Evolutionary conservation across 2,329 filamentous ascomycete genomes (phyloP).

Genomic region (Claviceps sp.): DNA sequence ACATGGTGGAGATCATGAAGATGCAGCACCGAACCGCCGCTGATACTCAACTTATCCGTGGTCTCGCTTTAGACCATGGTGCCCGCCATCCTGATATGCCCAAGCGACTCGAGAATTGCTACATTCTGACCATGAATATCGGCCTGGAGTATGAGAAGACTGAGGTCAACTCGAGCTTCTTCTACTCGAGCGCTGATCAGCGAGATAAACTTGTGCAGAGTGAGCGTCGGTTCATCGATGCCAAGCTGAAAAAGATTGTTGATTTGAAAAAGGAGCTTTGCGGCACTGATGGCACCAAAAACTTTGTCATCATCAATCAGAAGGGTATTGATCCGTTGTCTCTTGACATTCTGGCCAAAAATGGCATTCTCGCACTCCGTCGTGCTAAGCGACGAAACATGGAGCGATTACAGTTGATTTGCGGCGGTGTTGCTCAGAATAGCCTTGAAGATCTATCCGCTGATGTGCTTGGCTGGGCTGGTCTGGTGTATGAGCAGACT

Average conservation of each 20-base stretch:
- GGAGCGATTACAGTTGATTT: constrained; percentile 92
- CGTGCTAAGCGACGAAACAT: constrained; percentile 97
- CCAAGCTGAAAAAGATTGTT: constrained; percentile 94
- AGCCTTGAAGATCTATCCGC: constrained; percentile 86
- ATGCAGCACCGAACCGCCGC: constrained; percentile 97
- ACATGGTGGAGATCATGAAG: constrained; percentile 99
- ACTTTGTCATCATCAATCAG: constrained; percentile 97
- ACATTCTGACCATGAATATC: constrained; percentile 90
- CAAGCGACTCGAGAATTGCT: constrained; percentile 88
- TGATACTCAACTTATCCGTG: constrained; percentile 90
- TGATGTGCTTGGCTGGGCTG: constrained; percentile 88
- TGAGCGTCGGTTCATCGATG: constrained; percentile 87
- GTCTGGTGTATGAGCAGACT: constrained; percentile 91
- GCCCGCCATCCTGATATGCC: constrained; percentile 97
- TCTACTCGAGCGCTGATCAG: constrained; percentile 94
- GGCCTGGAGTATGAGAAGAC: constrained; percentile 98
- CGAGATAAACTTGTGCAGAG: constrained; percentile 96
- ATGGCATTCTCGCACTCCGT: constrained; percentile 87
- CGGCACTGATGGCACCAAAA: constrained; percentile 83
- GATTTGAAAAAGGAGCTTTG: constrained; percentile 97
- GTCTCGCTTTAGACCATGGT: constrained; percentile 86
- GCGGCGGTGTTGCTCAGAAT: constrained; percentile 85
- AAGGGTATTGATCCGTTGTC: constrained; percentile 97
- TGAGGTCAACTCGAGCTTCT: constrained; percentile 98
- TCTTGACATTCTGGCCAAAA: constrained; percentile 92